Conservation (phyloP, 176 grass and related monocot species). For the Aechmea fasciata region DNA sequence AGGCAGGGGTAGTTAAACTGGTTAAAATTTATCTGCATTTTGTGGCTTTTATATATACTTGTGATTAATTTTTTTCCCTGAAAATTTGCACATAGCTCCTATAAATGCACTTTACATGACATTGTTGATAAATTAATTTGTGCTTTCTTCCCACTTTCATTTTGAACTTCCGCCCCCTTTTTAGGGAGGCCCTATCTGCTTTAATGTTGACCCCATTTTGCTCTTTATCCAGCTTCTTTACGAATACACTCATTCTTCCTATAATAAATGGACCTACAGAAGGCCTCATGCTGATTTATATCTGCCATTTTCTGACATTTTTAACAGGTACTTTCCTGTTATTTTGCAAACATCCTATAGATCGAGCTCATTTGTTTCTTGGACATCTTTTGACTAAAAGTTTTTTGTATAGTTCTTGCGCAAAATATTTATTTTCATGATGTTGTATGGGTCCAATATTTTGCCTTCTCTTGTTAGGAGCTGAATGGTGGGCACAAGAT, state of each 20-base stretch:
- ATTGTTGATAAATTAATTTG: too few relatives aligned
- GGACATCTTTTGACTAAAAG: background rate
- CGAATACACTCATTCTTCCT: slow-evolving; percentile 91
- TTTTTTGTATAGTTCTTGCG: too few relatives aligned
- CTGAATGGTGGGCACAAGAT: slow-evolving; percentile 99
- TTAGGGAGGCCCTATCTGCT: slow-evolving; percentile 6
- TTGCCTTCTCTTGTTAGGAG: slow-evolving; percentile 41
- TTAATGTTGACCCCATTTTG: slow-evolving; percentile 11
- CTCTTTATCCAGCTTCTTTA: slow-evolving; percentile 66
- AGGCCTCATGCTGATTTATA: slow-evolving; percentile 94
- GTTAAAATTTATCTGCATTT: too few relatives aligned
- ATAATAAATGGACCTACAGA: slow-evolving; percentile 90
- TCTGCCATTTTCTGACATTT: slow-evolving; percentile 85
- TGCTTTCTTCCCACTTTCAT: slow-evolving; percentile 7
- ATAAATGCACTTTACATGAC: too few relatives aligned
- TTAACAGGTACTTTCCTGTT: slow-evolving; percentile 37
- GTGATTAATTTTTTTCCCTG: too few relatives aligned
- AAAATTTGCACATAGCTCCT: too few relatives aligned
- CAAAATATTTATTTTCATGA: too few relatives aligned
- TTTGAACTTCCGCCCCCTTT: background rate
- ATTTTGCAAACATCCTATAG: background rate
- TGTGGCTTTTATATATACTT: too few relatives aligned
- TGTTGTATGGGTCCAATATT: slow-evolving; percentile 3
- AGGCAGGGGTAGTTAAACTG: too few relatives aligned
- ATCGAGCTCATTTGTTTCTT: background rate